Evolutionary conservation across 2,329 filamentous ascomycete species (phyloP).

Genomic region (Alternaria sp.): DNA sequence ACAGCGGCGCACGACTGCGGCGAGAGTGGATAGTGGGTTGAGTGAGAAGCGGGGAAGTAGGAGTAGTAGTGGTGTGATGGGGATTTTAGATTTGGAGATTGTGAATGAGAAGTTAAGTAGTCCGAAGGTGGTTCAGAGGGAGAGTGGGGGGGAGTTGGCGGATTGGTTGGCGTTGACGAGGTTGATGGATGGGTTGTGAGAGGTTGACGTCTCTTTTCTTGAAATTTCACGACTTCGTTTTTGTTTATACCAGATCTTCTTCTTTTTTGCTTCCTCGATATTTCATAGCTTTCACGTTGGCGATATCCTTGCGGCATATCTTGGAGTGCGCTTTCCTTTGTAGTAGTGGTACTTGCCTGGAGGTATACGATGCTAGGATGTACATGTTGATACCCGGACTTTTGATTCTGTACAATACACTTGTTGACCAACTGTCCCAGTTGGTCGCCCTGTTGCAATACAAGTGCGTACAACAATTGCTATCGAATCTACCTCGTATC

Average conservation of each 20-base stretch:
- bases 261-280: not conserved
- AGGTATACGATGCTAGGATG: not conserved
- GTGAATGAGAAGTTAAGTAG: constrained; percentile 2
- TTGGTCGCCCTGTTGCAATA: no score
- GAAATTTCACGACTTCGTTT: not conserved
- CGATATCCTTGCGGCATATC: not conserved
- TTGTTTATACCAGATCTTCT: not conserved
- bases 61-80: constrained; percentile 4
- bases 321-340: not conserved
- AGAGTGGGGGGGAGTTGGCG: constrained; percentile 14
- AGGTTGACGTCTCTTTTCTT: not conserved
- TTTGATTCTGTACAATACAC: not conserved
- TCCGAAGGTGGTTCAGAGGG: not conserved
- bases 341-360: not conserved
- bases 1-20: constrained; percentile 1
- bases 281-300: not conserved
- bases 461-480: not conserved
- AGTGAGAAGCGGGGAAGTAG: constrained; percentile 5
- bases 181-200: constrained; percentile 18
- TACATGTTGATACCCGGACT: not conserved
- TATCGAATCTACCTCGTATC: not conserved
- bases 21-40: constrained; percentile 9
- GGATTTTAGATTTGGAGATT: constrained; percentile 14
- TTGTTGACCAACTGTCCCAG: not conserved
- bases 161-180: constrained; percentile 24